These are phyloP conservation scores for Theileria parva DNA, from an alignment of 169 alveolate genomes.

Conservation along the genomic window DNA sequence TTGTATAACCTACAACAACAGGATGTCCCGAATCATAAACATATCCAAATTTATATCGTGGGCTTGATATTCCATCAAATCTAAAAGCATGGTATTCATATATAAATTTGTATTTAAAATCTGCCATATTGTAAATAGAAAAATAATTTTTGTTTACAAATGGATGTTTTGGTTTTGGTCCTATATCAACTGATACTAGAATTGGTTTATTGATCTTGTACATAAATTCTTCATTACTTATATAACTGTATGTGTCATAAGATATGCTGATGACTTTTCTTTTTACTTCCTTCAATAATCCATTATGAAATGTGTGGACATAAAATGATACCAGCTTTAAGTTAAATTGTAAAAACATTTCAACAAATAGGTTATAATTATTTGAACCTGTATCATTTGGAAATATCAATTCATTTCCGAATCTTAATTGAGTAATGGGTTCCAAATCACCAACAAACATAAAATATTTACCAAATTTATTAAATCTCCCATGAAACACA, in stretches of 20 bases:
- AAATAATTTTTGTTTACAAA: neutral
- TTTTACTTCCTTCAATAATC: too few species aligned
- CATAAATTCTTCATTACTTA: neutral
- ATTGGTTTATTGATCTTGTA: neutral
- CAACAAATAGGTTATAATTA: neutral
- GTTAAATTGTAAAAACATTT: neutral
- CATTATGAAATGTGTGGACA: too few species aligned
- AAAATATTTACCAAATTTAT: neutral
- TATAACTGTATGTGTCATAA: too few species aligned
- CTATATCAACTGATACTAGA: neutral
- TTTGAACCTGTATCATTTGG: neutral
- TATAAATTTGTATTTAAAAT: neutral
- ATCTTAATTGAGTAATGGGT: neutral
- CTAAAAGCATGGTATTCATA: neutral
- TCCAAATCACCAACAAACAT: neutral
- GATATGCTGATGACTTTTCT: too few species aligned
- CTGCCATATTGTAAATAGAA: too few species aligned
- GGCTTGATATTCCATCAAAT: neutral
- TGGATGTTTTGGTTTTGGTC: slow-evolving; percentile 6
- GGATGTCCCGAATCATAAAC: neutral
- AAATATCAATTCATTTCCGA: neutral
- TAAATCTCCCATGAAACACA: slow-evolving; percentile 1
- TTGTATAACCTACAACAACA: slow-evolving; percentile 5
- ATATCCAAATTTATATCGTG: neutral
- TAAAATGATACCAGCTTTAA: too few species aligned